Base-by-base conservation (phyloP, 2,329 filamentous ascomycete species). In the Talaromyces sp. region DNA sequence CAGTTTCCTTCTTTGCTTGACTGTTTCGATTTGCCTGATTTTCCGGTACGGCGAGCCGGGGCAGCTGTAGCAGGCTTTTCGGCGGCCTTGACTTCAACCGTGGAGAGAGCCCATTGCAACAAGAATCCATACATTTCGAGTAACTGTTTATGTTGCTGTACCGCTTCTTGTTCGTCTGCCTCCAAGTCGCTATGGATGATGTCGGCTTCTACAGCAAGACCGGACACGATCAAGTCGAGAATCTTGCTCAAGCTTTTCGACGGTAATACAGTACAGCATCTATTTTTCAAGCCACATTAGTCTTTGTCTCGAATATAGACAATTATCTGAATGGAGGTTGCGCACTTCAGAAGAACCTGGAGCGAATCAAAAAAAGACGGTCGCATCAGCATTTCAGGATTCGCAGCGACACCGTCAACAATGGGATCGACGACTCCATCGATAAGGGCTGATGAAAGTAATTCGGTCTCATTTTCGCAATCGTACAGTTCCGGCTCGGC, bases 321-420 rank as follows among this genome's bases (percentile, higher is more conserved):
- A 37, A 14, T 8, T 19, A 13, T 19, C 73, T 69, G 69, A 71
- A 70, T 72, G 69, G 60, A 84, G 76, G 82, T 83, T 74, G 87
- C 92, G 84, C 87, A 98, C 94, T 99, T 99, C 82, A 99, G 85
- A 66, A 99, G 83, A 75, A 97, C 97, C 78, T 97, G 94, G 71
- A 99, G 79, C 68, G 93, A 97, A 82, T 99, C 94, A 81, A 98
- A 93, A 69, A 89, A 86, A 60, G 88, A 86, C 73, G 88, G 86
- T 79, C 89, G 89, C 68, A 88, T 89, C 70, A 99, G 89, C 66
- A 91, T 90, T 79, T 97, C 94, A 60, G 95, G 93, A 75, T 90
- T 96, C 74, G 96, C 93, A 63, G 93, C 93, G 33, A 99, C 88
- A 35, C 92, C 90, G 77, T 98, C 95, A 68, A 97, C 88, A 67